phyloP scores from a whole-genome alignment of 495 filamentous ascomycete genomes.

The Xylaria sp. region DNA sequence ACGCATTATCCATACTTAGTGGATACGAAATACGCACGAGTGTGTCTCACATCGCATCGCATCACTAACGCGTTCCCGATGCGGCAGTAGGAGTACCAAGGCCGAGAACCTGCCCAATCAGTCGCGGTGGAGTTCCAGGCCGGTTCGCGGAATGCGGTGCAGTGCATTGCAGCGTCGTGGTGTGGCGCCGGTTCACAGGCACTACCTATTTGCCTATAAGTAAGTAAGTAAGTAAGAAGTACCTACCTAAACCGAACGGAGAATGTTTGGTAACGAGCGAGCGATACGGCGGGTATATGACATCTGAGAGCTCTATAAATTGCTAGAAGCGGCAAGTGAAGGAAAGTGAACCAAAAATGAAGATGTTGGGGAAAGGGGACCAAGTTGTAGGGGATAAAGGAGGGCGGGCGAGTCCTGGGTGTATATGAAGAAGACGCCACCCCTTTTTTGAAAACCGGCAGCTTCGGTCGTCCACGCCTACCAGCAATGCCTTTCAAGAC shows the following conservation, averaged over 20 bases:
- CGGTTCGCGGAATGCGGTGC: not conserved
- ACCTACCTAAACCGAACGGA: not conserved
- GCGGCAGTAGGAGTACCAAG: not conserved
- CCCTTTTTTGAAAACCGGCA: not conserved
- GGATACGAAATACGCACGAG: not conserved
- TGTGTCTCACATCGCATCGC: not conserved
- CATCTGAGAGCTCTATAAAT: not conserved
- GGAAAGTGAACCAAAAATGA: not conserved
- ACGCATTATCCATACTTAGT: not conserved
- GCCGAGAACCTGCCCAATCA: not conserved
- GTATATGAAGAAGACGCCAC: not conserved
- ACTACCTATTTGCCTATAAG: not conserved
- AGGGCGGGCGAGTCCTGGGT: not conserved
- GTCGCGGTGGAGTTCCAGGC: not conserved
- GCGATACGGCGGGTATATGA: not conserved
- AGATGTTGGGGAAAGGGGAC: not conserved
- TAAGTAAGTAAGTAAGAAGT: too few species aligned
- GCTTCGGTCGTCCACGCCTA: not conserved
- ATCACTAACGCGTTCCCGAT: not conserved
- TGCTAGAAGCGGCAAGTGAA: constrained; percentile 5
- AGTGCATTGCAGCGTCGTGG: not conserved
- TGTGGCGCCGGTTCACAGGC: not conserved
- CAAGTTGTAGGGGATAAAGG: not conserved
- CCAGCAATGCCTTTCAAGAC: not conserved
- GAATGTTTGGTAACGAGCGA: not conserved